A percentile compares a stretch with the other conserved stretches of the same genome.
Conservation (phyloP, 2,329 filamentous ascomycete species). For the Fusarium drepaniforme region DNA sequence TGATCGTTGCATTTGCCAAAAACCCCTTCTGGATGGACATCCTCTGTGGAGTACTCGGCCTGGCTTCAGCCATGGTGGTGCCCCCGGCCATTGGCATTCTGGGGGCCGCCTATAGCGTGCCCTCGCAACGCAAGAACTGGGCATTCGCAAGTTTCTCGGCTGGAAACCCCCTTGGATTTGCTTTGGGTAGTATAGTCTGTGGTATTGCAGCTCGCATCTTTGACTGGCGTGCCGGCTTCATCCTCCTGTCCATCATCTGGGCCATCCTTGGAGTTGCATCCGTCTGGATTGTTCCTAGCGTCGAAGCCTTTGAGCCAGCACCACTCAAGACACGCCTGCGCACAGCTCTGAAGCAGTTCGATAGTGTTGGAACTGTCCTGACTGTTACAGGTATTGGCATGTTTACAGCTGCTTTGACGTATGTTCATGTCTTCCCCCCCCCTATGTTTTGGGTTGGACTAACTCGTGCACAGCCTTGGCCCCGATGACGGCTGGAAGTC, state of each 20-base stretch:
- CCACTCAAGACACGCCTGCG: slow-evolving; percentile 34
- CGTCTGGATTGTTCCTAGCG: slow-evolving; percentile 71
- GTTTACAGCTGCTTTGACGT: slow-evolving; percentile 72
- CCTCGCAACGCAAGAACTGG: slow-evolving; percentile 71
- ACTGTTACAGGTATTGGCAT: slow-evolving; percentile 75
- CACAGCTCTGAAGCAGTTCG: slow-evolving; percentile 66
- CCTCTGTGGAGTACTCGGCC: slow-evolving; percentile 72
- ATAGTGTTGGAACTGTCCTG: slow-evolving; percentile 70
- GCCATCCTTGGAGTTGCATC: slow-evolving; percentile 68
- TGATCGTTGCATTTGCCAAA: slow-evolving; percentile 39
- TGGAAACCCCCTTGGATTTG: slow-evolving; percentile 55
- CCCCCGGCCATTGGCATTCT: slow-evolving; percentile 74
- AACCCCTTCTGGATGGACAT: slow-evolving; percentile 56
- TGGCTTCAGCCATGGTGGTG: slow-evolving; percentile 73
- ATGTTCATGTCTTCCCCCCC: slow-evolving; percentile 42
- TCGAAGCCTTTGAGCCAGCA: slow-evolving; percentile 57
- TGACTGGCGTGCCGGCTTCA: slow-evolving; percentile 74
- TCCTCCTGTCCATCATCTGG: slow-evolving; percentile 73
- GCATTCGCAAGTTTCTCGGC: slow-evolving; percentile 72
- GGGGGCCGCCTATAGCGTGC: slow-evolving; percentile 72
- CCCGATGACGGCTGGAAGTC: slow-evolving; percentile 73
- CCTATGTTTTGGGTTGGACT: not conserved
- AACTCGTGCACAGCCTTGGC: slow-evolving; percentile 60
- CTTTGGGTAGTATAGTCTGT: slow-evolving; percentile 66
- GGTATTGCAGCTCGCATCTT: slow-evolving; percentile 72